Base-by-base conservation (phyloP, 2,329 filamentous ascomycete species). In the Chaetomium sp. region DNA sequence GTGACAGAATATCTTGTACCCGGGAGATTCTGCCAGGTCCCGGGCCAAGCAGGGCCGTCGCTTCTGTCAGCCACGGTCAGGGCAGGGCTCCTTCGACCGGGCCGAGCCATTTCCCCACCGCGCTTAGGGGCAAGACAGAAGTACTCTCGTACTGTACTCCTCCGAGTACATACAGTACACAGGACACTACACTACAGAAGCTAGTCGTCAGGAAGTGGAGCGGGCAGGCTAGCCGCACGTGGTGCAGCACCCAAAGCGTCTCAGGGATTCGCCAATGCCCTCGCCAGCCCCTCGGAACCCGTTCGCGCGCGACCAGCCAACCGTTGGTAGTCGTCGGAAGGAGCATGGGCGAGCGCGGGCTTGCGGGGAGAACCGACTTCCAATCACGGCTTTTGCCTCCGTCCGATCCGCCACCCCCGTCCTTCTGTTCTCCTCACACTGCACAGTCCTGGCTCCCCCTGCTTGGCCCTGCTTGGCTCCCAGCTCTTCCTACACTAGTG, bases 11-110 rank as follows among this genome's bases (percentile, higher is more conserved):
- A 35, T 54, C 40, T 53, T 40, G 51, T 47, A 47, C 47, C 49
- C 41, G 19, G 19, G 50, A 54, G 52, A 55, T 59, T 43, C 58
- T 61, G 61, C 54, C 61, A 62, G 61, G 60, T 48, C 59, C 61
- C 59, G 59, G 50, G 33, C 55, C 45, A 32, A 53, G 34, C 40
- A 54, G 51, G 48, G 19, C 19, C 19, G 19, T 27, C 19, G 19
- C 19, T 27, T 27, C 19, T 27, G 19, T 27, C 19, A 27, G 19
- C 19, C 19, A 27, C 19, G 19, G 19, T 27, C 19, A 27, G 19
- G 19, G 19, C 19, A 27, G 19, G 19, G 19, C 19, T 27, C 19
- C 19, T 27, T 27, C 19, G 19, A 27, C 56, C 58, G 60, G 60
- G 43, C 59, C 61, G 60, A 55, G 44, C 47, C 54, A 59, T 48